Evolutionary conservation across 176 grass and related monocot genomes (phyloP), one percentile per base, ranked within the genome.

Genomic region (Musa schizocarpa): DNA sequence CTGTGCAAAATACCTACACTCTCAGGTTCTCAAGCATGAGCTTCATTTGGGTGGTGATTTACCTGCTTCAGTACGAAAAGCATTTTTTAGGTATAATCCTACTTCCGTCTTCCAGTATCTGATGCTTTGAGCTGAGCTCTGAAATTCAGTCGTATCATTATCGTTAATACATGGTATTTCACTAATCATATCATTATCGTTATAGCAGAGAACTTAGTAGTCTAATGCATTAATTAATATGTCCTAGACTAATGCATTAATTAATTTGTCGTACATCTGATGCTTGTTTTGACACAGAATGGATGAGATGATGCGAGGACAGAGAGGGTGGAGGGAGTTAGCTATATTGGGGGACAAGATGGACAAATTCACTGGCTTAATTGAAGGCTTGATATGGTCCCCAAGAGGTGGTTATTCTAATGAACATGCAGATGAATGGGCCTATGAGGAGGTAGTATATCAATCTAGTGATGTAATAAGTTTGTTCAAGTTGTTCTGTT

Each of bases 221-320:
- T 19, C 16, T 11, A 17, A 68, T 50, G 57, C 7, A 8, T 61
- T n/a, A 19, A 50, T 70, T n/a, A 70, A 51, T 50, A 81, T 19
- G 34, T 43, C 34, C 34, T 9, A n/a, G 16, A 11, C 16, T 11
- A 17, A 68, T 50, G 57, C 7, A 8, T 61, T 8, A 19, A 50
- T 70, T 11, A 70, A 70, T 50, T 43, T 43, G 34, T 43, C 34
- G 0, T 43, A 81, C 14, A 50, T 80, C 67, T 27, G 59, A 74
- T 83, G 54, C 67, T 74, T 71, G 8, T 13, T 22, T 79, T 80
- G 78, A 79, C 81, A 75, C 74, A 98, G 94, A 86, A 98, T 98
- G 94, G 94, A 98, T 82, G 90, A 98, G 78, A 98, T 98, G 94
- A 98, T 98, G 94, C 79, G 72, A 54, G 94, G 94, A 57, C 94